Base-by-base conservation (phyloP, 2,329 filamentous ascomycete genomes). In the Sclerotinia sclerotiorum region DNA sequence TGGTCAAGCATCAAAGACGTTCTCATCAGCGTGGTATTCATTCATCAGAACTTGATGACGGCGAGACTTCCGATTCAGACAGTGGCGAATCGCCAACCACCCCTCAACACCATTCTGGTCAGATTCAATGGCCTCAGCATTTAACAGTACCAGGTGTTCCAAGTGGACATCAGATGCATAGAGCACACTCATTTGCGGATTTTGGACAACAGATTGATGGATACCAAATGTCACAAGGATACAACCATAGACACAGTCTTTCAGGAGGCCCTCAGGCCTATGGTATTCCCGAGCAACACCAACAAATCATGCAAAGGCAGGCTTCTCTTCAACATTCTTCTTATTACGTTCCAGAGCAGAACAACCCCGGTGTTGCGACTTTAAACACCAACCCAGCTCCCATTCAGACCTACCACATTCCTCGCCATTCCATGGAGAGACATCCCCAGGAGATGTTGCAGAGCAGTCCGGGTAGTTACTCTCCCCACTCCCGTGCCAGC, bases 1-100 rank as follows among this genome's bases (percentile, higher is more conserved):
- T 89, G 87, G 85, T 89, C 67, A 89, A 89, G 79, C 87, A 89
- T 76, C 86, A 89, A 75, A 81, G 86, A 65, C 82, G 86, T 35
- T 87, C 85, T 1, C 86, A 89, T 75, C 85, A 88, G 73, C 83
- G 85, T 71, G 77, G 86, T 49, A 79, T 85, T 67, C 82, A 87
- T 73, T 82, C 83, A 52, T 84, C 84, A 66, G 85, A 88, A 73
- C 67, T 77, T 24, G 76, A 78, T 65, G 77, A 78, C 64, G 77
- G 76, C 55, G 77, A 78, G 42, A 77, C 76, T 17, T 77, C 77
- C 4, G 77, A 78, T 63, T 78, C 77, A 10, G 77, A 78, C 29
- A 73, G 69, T 49, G 86, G 85, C 73, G 85, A 88, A 73, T 84
- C 84, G 29, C 86, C 86, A 15, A 82, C 84, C 2, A 89, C 87